Evolutionary conservation across 2,329 filamentous ascomycete genomes (phyloP).

Genomic region (Geosmithia morbida): DNA sequence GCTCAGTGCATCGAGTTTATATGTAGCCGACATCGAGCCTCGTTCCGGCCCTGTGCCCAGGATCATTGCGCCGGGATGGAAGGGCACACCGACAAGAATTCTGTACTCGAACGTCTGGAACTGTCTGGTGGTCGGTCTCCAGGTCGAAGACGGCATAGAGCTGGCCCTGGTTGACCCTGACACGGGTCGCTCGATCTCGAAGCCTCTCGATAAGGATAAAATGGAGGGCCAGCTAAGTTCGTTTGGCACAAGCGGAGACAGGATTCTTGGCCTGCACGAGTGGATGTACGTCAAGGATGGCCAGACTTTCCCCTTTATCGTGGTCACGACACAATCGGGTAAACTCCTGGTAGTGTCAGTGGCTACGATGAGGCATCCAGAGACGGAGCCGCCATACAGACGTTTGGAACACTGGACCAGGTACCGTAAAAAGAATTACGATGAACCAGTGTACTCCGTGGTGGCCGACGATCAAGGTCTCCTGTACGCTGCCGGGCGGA

Average conservation of each 20-base stretch:
- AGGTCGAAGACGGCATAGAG: constrained; percentile 25
- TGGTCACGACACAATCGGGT: constrained; percentile 42
- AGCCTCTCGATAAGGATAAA: constrained; percentile 23
- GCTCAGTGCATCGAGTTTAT: constrained; percentile 31
- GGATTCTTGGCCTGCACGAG: constrained; percentile 45
- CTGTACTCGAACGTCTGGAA: constrained; percentile 39
- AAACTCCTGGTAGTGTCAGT: constrained; percentile 41
- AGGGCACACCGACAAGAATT: constrained; percentile 29
- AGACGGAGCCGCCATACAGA: constrained; percentile 5
- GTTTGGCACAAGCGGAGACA: constrained; percentile 41
- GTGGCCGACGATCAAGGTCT: constrained; percentile 39
- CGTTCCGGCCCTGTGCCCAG: constrained; percentile 32
- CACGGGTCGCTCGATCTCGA: constrained; percentile 36
- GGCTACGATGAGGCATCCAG: constrained; percentile 4
- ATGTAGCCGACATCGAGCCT: constrained; percentile 36
- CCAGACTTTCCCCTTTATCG: constrained; percentile 46
- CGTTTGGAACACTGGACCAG: constrained; percentile 37
- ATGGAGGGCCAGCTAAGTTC: constrained; percentile 21
- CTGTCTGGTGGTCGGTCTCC: constrained; percentile 38
- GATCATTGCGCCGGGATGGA: constrained; percentile 27
- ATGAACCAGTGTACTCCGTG: constrained; percentile 39
- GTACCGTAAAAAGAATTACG: constrained; percentile 27
- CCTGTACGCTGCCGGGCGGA: constrained; percentile 38
- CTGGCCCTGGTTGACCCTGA: constrained; percentile 42
- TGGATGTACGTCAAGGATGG: constrained; percentile 46